A percentile compares a stretch with the other conserved stretches of the same genome.
Evolutionary conservation across 2,329 filamentous ascomycete species (phyloP).

Genomic region (Geosmithia morbida): DNA sequence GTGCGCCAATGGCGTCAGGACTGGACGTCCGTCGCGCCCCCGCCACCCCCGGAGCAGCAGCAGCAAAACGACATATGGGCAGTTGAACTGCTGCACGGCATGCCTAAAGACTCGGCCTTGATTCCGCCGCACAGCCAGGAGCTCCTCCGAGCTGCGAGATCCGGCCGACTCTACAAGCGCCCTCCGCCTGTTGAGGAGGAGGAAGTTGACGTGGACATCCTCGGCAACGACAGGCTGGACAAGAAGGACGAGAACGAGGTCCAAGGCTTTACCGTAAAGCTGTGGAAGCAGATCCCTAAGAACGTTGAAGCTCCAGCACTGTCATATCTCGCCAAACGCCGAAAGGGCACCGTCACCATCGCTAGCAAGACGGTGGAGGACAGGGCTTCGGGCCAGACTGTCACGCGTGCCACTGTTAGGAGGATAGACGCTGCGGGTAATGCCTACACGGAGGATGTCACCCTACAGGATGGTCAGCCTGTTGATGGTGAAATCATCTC

Average conservation of each 20-base stretch:
- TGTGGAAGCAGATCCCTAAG: constrained; percentile 48
- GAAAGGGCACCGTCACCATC: constrained; percentile 45
- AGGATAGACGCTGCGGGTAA: constrained; percentile 68
- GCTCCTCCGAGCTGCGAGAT: constrained; percentile 66
- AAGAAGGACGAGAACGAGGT: constrained; percentile 42
- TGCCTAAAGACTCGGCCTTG: constrained; percentile 76
- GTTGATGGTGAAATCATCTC: constrained; percentile 72
- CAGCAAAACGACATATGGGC: constrained; percentile 56
- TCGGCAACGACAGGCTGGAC: constrained; percentile 33
- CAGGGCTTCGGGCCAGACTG: constrained; percentile 31
- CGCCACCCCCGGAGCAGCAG: constrained; percentile 45
- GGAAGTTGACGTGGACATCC: constrained; percentile 33
- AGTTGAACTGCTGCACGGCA: constrained; percentile 58
- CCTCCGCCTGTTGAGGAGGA: constrained; percentile 48
- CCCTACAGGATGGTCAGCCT: constrained; percentile 62
- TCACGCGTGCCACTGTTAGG: constrained; percentile 69
- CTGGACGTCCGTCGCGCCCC: constrained; percentile 52
- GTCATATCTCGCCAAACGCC: constrained; percentile 45
- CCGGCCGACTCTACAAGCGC: constrained; percentile 62
- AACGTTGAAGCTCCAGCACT: constrained; percentile 37
- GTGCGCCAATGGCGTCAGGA: constrained; percentile 82
- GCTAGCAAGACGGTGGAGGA: constrained; percentile 35
- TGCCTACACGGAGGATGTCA: constrained; percentile 70
- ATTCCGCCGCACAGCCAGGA: constrained; percentile 70
- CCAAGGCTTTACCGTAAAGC: constrained; percentile 38